These are phyloP conservation scores for Suaeda aralocaspica DNA, from an alignment of 148 eudicot species.

Conservation along the genomic window DNA sequence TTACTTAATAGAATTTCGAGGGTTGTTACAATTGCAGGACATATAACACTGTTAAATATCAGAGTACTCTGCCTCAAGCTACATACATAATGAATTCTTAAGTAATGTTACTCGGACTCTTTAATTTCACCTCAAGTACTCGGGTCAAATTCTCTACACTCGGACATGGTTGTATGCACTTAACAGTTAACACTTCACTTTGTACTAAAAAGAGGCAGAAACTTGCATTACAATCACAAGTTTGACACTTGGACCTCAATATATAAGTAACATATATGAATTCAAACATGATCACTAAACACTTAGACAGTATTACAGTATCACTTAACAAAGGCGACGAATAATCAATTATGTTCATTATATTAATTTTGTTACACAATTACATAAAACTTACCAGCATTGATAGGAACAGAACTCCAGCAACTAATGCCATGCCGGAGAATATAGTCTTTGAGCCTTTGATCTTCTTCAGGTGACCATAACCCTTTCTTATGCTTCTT, in stretches of 20 bases:
- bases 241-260: background rate
- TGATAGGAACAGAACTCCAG: slow-evolving; percentile 75
- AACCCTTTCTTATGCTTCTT: slow-evolving; percentile 69
- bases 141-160: background rate
- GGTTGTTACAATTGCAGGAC: background rate
- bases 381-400: slow-evolving; percentile 48
- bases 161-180: background rate
- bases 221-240: background rate
- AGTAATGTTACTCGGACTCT: background rate
- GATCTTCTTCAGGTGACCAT: slow-evolving; percentile 95
- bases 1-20: background rate
- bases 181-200: background rate
- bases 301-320: background rate
- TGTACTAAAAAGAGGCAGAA: background rate
- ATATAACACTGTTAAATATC: background rate
- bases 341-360: background rate
- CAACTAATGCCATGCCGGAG: slow-evolving; percentile 69
- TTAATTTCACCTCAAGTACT: background rate
- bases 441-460: slow-evolving; percentile 53
- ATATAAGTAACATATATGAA: too few species aligned
- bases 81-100: background rate
- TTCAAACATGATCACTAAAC: background rate
- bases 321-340: too few species aligned
- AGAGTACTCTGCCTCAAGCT: slow-evolving; percentile 6
- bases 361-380: background rate